Percentiles rank a stretch among this genome's conserved stretches.
phyloP scores from a whole-genome alignment of 768 basidiomycete genomes.

The Cyathus striatus region DNA sequence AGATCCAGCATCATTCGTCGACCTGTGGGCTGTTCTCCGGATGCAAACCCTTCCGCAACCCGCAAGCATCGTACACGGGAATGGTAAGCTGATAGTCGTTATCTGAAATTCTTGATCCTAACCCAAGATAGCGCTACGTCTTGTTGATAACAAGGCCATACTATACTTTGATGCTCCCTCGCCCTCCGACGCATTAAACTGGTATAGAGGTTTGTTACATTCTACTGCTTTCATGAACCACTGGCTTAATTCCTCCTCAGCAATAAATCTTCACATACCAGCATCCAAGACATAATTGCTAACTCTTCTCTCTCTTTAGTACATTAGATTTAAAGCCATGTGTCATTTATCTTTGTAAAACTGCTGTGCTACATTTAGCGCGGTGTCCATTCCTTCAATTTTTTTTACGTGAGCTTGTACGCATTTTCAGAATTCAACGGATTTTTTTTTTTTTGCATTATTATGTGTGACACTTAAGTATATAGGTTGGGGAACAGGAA shows the following conservation, averaged over 20 bases:
- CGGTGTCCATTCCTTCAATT: conserved; percentile 6
- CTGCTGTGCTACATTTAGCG: conserved; percentile 7
- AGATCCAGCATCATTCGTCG: conserved; percentile 70
- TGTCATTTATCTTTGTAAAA: conserved; percentile 13
- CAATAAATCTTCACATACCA: conserved; percentile 87
- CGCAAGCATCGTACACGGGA: conserved; percentile 85
- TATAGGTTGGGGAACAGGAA: no score
- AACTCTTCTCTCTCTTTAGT: not conserved
- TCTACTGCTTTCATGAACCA: conserved; percentile 3
- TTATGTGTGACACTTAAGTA: no score
- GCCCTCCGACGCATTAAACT: conserved; percentile 80
- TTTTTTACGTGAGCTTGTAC: conserved; percentile 4
- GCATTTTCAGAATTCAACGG: conserved; percentile 7
- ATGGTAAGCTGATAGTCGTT: conserved; percentile 39
- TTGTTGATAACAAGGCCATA: conserved; percentile 91
- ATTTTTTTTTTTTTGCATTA: not conserved
- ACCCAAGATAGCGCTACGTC: conserved; percentile 56
- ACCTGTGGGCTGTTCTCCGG: conserved; percentile 94
- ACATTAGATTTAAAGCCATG: conserved; percentile 10
- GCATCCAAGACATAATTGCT: conserved; percentile 63
- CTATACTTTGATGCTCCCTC: conserved; percentile 85
- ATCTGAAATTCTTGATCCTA: conserved; percentile 2
- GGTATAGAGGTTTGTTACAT: conserved; percentile 72
- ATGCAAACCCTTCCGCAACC: conserved; percentile 94
- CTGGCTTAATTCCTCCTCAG: conserved; percentile 27